Evolutionary conservation across 108 stramenopile species (phyloP).

Genomic region (Conticribra weissflogii): DNA sequence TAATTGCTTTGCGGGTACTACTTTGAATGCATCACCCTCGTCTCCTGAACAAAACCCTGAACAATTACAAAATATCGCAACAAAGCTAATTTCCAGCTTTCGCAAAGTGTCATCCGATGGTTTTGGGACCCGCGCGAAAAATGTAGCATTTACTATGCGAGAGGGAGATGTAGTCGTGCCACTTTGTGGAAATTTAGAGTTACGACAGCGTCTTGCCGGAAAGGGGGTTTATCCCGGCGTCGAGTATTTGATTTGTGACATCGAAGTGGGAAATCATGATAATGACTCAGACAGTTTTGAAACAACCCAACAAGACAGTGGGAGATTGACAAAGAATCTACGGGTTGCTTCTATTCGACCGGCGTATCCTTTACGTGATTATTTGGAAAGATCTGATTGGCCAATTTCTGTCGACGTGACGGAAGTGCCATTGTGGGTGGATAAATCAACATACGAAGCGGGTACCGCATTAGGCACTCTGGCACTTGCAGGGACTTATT

Average conservation of each 20-base stretch:
- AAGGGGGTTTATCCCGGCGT: conserved; percentile 64
- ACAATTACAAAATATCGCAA: too few species aligned
- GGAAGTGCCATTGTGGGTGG: conserved; percentile 65
- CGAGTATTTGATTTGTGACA: conserved; percentile 51
- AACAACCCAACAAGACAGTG: too few species aligned
- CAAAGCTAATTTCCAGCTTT: too few species aligned
- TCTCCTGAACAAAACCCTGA: too few species aligned
- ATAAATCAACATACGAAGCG: conserved; percentile 59
- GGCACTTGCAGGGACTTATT: conserved; percentile 35
- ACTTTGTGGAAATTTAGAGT: conserved; percentile 51
- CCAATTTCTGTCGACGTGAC: conserved; percentile 45
- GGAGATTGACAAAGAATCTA: too few species aligned
- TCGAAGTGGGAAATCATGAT: too few species aligned
- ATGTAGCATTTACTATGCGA: conserved; percentile 47
- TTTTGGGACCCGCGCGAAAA: conserved; percentile 59
- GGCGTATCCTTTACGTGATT: conserved; percentile 53
- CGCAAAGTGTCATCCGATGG: conserved; percentile 47
- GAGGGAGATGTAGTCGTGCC: conserved; percentile 62
- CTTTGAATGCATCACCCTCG: too few species aligned
- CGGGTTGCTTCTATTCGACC: conserved; percentile 50
- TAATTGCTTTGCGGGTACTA: too few species aligned
- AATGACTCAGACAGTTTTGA: background rate
- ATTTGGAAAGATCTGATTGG: conserved; percentile 69
- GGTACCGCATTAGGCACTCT: conserved; percentile 59
- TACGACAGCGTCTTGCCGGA: conserved; percentile 50